Base-by-base conservation (phyloP, 148 eudicot genomes). In the Arbutus unedo region DNA sequence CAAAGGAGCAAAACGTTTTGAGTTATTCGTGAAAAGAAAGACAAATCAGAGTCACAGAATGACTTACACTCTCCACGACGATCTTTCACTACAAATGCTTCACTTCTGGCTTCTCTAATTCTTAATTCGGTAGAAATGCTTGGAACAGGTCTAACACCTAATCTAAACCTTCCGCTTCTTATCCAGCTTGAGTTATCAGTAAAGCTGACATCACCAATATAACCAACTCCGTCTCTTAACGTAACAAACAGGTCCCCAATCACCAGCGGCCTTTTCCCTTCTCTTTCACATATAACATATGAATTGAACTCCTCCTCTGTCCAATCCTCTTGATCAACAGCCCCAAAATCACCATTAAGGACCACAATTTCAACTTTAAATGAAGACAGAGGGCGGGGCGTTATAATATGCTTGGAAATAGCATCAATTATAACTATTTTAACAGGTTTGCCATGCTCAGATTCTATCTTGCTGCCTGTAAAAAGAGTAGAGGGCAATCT, bases 141-240 rank as follows among this genome's bases (percentile, higher is more conserved):
- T 41, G 85, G 83, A 72, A 86, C 84, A 73, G 77, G 77, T 82
- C 88, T 91, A 18, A 90, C 91, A 44, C 95, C 98, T 72, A 95
- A 79, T 81, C 91, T 88, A 85, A 95, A 95, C 79, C 82, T 93
- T 75, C 97, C 71, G 74, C 96, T 88, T 79, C 94, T 90, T 14
- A 89, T 85, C 99, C 99, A 96, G 85, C 97, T 93, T 18, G 99
- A 96, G 74, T 96, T 96, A 83, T 94, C 98, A 2, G 97, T 91
- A 53, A 96, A 91, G 80, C 75, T 45, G 38, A 91, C 81, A 45
- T 89, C 88, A 7, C 85, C 85, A 10, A 92, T 71, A 45, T 70
- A 87, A 47, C 91, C 97, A 55, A 91, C 93, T 79, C 99, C 99
- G 56, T 87, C 78, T 55, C 78, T 85, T 79, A 94, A 84, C 2